These are phyloP conservation scores for Penicillium sp. DNA, from an alignment of 2,329 filamentous ascomycete genomes.

Conservation along the genomic window DNA sequence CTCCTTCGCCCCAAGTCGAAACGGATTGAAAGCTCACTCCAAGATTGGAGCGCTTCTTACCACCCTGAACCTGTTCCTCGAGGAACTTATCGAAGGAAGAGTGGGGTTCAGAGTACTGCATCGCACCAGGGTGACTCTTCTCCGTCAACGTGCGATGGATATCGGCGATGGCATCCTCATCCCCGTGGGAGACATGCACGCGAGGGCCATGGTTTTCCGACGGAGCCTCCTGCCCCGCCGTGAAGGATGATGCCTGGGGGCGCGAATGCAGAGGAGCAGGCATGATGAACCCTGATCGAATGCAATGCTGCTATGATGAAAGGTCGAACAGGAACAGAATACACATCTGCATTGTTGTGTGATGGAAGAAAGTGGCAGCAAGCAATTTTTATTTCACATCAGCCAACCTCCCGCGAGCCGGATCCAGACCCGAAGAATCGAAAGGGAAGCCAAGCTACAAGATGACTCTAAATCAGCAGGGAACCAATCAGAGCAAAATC, in stretches of 20 bases:
- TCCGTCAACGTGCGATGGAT: conserved; percentile 38
- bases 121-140: conserved; percentile 10
- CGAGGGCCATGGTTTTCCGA: conserved; percentile 20
- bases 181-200: conserved; percentile 34
- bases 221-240: conserved; percentile 22
- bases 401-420: background rate
- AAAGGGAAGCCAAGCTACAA: conserved; percentile 23
- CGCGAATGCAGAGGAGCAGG: conserved; percentile 33
- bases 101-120: conserved; percentile 46
- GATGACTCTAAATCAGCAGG: conserved; percentile 4
- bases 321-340: background rate
- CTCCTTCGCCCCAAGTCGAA: conserved; percentile 70
- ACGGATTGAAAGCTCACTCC: conserved; percentile 75
- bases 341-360: conserved; percentile 5
- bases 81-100: conserved; percentile 72
- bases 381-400: conserved; percentile 5
- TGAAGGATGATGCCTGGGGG: conserved; percentile 27
- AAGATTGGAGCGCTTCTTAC: conserved; percentile 69
- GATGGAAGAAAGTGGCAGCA: background rate
- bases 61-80: conserved; percentile 68
- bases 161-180: conserved; percentile 36
- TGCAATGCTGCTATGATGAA: background rate
- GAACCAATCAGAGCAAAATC: conserved; percentile 3
- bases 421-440: background rate
- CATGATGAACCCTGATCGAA: conserved; percentile 23